Percentiles rank a stretch among this genome's conserved stretches.
These are phyloP conservation scores for Beverwykella pulmonaria DNA, from an alignment of 495 filamentous ascomycete species.

Conservation along the genomic window DNA sequence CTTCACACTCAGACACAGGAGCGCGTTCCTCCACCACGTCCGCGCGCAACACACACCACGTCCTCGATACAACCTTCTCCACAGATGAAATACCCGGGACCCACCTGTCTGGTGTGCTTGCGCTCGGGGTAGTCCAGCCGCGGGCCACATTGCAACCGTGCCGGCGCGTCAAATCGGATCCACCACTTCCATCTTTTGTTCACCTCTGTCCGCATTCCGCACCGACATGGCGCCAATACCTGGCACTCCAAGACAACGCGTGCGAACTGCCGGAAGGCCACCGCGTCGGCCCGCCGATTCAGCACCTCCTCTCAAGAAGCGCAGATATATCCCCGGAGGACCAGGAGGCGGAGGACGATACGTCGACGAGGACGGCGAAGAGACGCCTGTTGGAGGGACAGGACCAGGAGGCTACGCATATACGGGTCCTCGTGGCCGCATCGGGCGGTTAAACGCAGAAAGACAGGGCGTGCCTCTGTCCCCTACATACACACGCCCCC, in stretches of 20 bases:
- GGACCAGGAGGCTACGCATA: constrained; percentile 53
- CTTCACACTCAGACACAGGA: background rate
- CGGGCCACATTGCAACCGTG: constrained; percentile 21
- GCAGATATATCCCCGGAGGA: constrained; percentile 47
- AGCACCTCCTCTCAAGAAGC: constrained; percentile 41
- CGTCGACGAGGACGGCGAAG: constrained; percentile 44
- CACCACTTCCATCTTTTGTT: constrained; percentile 6
- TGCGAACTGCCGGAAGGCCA: constrained; percentile 23
- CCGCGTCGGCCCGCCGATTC: constrained; percentile 26
- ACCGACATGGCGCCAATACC: constrained; percentile 32
- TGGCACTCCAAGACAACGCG: constrained; percentile 31
- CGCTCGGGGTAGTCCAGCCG: constrained; percentile 14
- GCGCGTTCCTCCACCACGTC: background rate
- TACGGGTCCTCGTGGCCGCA: constrained; percentile 50
- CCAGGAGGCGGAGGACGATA: constrained; percentile 49
- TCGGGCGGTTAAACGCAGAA: constrained; percentile 47
- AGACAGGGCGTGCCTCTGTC: constrained; percentile 52
- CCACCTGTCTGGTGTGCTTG: constrained; percentile 7
- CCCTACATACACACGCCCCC: constrained; percentile 55
- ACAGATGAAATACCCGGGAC: background rate
- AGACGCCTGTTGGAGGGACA: constrained; percentile 51
- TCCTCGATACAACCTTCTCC: background rate
- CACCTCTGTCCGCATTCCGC: constrained; percentile 4
- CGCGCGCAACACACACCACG: background rate
- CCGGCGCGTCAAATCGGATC: constrained; percentile 20